Evolutionary conservation across 2,329 filamentous ascomycete genomes (phyloP).

Genomic region (Colletotrichum spinosum): DNA sequence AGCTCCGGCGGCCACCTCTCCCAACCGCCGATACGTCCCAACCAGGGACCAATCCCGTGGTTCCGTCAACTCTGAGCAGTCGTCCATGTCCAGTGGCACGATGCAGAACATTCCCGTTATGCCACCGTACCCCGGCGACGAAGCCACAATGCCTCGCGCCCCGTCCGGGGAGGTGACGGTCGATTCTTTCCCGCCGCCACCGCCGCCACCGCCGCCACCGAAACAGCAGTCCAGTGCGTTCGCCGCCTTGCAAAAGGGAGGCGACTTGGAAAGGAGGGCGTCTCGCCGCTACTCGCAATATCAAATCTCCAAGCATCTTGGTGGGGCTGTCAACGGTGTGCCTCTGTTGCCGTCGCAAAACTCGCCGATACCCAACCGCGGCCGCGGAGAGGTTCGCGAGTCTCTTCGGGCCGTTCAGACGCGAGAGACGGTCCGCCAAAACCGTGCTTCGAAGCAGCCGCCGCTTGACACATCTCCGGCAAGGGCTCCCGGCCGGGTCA

Average conservation of each 20-base stretch:
- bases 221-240: slow-evolving; percentile 90
- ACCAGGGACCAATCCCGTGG: slow-evolving; percentile 64
- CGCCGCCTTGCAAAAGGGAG: slow-evolving; percentile 89
- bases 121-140: slow-evolving; percentile 76
- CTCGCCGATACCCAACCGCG: slow-evolving; percentile 85
- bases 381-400: slow-evolving; percentile 81
- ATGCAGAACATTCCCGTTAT: slow-evolving; percentile 83
- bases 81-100: slow-evolving; percentile 77
- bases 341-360: slow-evolving; percentile 88
- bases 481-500: slow-evolving; percentile 69
- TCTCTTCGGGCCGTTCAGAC: slow-evolving; percentile 78
- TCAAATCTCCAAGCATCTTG: slow-evolving; percentile 94
- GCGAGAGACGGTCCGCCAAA: slow-evolving; percentile 62
- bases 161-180: slow-evolving; percentile 64
- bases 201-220: slow-evolving; percentile 74
- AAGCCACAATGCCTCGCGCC: slow-evolving; percentile 47
- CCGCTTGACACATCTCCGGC: slow-evolving; percentile 70
- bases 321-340: slow-evolving; percentile 82
- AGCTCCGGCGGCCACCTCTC: slow-evolving; percentile 52
- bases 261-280: slow-evolving; percentile 90
- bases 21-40: slow-evolving; percentile 58
- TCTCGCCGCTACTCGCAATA: slow-evolving; percentile 96
- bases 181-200: slow-evolving; percentile 78
- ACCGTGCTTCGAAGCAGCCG: slow-evolving; percentile 56
- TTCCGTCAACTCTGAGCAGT: slow-evolving; percentile 68